These are phyloP conservation scores for Mytilinidion resinicola DNA, from an alignment of 495 filamentous ascomycete species.

Conservation along the genomic window DNA sequence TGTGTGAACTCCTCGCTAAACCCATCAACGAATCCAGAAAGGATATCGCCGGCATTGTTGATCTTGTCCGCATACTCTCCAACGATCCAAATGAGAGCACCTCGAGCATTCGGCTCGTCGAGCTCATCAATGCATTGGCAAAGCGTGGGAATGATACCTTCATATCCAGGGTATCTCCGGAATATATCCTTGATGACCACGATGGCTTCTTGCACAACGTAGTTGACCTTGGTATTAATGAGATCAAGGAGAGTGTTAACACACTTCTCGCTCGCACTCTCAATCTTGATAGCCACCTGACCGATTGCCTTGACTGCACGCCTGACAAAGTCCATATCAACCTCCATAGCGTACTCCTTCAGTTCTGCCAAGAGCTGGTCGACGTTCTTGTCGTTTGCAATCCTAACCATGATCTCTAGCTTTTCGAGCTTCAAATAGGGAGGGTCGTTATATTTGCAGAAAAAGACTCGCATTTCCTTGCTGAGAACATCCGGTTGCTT, in stretches of 20 bases:
- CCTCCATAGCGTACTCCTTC: conserved; percentile 95
- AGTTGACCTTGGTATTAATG: conserved; percentile 96
- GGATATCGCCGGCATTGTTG: conserved; percentile 87
- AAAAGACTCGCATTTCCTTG: conserved; percentile 97
- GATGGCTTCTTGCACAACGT: conserved; percentile 96
- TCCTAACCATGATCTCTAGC: conserved; percentile 97
- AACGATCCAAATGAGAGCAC: conserved; percentile 95
- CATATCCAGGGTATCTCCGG: conserved; percentile 94
- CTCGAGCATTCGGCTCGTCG: conserved; percentile 88
- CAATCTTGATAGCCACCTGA: conserved; percentile 97
- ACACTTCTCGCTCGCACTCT: conserved; percentile 85
- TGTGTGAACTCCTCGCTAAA: conserved; percentile 92
- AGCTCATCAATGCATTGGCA: conserved; percentile 96
- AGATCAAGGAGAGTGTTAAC: conserved; percentile 90
- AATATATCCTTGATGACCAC: conserved; percentile 99
- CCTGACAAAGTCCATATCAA: conserved; percentile 98
- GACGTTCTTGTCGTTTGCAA: conserved; percentile 95
- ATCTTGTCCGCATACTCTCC: conserved; percentile 99
- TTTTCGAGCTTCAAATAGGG: conserved; percentile 97
- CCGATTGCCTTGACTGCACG: conserved; percentile 92
- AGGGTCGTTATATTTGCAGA: conserved; percentile 99
- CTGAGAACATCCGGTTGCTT: conserved; percentile 93
- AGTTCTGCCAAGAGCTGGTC: conserved; percentile 90
- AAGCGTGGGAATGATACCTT: conserved; percentile 92
- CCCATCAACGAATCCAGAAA: conserved; percentile 78